Conservation (phyloP, 768 basidiomycete genomes). For the Leccinellum albellum region DNA sequence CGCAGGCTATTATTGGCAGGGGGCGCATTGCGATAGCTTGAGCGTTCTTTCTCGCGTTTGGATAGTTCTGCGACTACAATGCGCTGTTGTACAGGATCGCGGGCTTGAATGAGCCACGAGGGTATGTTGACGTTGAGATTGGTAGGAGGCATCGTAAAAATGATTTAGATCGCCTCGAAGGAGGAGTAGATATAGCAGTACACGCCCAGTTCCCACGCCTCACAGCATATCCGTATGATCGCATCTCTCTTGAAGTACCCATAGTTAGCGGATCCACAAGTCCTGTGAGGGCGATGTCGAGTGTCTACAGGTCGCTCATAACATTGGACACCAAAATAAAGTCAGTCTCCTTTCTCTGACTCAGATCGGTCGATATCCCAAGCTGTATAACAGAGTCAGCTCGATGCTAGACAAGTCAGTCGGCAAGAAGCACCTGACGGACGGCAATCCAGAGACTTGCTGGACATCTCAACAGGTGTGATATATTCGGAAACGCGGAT, state of each 20-base stretch:
- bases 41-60: constrained; percentile 37
- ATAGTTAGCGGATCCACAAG: background rate
- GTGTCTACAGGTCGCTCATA: constrained; percentile 20
- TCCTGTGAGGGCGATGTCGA: constrained; percentile 17
- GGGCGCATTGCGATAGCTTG: constrained; percentile 24
- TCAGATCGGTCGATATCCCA: constrained; percentile 5
- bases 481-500: constrained; percentile 3
- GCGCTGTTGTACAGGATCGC: constrained; percentile 13
- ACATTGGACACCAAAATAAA: constrained; percentile 24
- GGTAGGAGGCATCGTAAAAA: background rate
- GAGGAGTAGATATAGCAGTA: background rate
- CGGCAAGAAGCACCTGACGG: constrained; percentile 66
- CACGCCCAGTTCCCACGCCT: background rate
- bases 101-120: constrained; percentile 15
- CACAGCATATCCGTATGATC: background rate
- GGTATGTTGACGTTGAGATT: constrained; percentile 6
- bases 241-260: too few relatives aligned
- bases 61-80: constrained; percentile 34
- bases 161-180: background rate
- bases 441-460: constrained; percentile 73
- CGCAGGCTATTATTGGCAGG: constrained; percentile 15
- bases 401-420: constrained; percentile 73
- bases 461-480: constrained; percentile 79
- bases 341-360: constrained; percentile 39
- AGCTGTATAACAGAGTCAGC: constrained; percentile 54